A percentile compares a stretch with the other conserved stretches of the same genome.
phyloP scores from a whole-genome alignment of 768 basidiomycete genomes.

The Xerocomellus amylosporus region DNA sequence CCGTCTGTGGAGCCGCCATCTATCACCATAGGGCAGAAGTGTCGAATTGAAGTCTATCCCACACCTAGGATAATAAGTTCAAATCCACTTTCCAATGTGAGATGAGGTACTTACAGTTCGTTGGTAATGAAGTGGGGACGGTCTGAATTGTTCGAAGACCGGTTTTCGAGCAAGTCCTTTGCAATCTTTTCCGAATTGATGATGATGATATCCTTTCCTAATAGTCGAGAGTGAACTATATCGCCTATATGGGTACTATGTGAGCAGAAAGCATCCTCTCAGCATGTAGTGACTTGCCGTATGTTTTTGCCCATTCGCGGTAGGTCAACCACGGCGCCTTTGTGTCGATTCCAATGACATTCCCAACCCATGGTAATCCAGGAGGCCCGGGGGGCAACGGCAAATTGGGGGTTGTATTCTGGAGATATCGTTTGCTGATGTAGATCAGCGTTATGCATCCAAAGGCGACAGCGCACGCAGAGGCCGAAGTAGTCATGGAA shows the following conservation, averaged over 20 bases:
- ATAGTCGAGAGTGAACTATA: slow-evolving; percentile 29
- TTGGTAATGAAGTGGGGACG: slow-evolving; percentile 36
- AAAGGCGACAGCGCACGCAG: background rate
- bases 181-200: slow-evolving; percentile 20
- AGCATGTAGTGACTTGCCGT: slow-evolving; percentile 19
- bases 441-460: background rate
- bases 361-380: slow-evolving; percentile 1
- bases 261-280: slow-evolving; percentile 22
- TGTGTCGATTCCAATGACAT: background rate
- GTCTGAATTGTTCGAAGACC: slow-evolving; percentile 46
- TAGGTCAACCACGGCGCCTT: slow-evolving; percentile 20
- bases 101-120: slow-evolving; percentile 6
- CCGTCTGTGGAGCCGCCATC: slow-evolving; percentile 13
- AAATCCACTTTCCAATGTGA: background rate
- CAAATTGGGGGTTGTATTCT: slow-evolving; percentile 25
- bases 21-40: background rate
- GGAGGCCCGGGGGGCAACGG: background rate
- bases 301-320: slow-evolving; percentile 34
- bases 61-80: background rate
- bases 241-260: slow-evolving; percentile 30
- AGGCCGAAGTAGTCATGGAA: background rate
- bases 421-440: background rate
- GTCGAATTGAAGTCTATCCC: slow-evolving; percentile 16
- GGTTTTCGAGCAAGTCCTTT: slow-evolving; percentile 31
- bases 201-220: slow-evolving; percentile 42